Conservation (phyloP, 495 filamentous ascomycete genomes). For the Aspergillus carlsbadensis region DNA sequence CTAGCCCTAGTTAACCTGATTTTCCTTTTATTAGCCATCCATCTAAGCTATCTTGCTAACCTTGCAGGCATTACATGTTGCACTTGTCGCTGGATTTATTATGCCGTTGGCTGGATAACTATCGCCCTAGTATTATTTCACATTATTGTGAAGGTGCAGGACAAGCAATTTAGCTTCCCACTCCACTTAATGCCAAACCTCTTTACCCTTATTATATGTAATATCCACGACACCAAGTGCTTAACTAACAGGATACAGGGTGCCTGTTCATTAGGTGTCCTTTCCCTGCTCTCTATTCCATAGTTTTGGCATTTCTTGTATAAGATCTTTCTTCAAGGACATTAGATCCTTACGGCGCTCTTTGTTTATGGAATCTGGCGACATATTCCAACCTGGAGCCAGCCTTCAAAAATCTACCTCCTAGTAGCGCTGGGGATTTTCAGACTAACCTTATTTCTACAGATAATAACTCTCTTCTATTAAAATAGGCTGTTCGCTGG, state of each 20-base stretch:
- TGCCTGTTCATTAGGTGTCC: slow-evolving; percentile 12
- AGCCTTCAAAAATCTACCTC: slow-evolving; percentile 26
- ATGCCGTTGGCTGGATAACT: slow-evolving; percentile 22
- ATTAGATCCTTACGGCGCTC: slow-evolving; percentile 27
- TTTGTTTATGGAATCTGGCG: slow-evolving; percentile 28
- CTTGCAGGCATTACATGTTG: slow-evolving; percentile 22
- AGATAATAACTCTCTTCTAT: slow-evolving; percentile 23
- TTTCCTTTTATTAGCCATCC: slow-evolving; percentile 21
- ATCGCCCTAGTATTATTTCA: slow-evolving; percentile 15
- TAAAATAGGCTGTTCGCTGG: slow-evolving; percentile 28
- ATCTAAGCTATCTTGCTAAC: slow-evolving; percentile 28
- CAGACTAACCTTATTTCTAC: slow-evolving; percentile 15
- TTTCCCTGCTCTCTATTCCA: slow-evolving; percentile 23
- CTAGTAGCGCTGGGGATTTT: slow-evolving; percentile 26
- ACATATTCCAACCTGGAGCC: slow-evolving; percentile 17
- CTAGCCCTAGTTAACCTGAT: slow-evolving; percentile 23
- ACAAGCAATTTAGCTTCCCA: slow-evolving; percentile 12
- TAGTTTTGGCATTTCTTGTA: slow-evolving; percentile 26
- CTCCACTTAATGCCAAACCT: slow-evolving; percentile 14
- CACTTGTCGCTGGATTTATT: slow-evolving; percentile 23
- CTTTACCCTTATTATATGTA: slow-evolving; percentile 19
- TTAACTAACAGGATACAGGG: slow-evolving; percentile 15
- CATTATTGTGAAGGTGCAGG: slow-evolving; percentile 10
- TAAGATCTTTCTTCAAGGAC: slow-evolving; percentile 32
- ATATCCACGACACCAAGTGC: neutral